These are phyloP conservation scores for Arthroderma sp. DNA, from an alignment of 2,329 filamentous ascomycete species.

Conservation along the genomic window DNA sequence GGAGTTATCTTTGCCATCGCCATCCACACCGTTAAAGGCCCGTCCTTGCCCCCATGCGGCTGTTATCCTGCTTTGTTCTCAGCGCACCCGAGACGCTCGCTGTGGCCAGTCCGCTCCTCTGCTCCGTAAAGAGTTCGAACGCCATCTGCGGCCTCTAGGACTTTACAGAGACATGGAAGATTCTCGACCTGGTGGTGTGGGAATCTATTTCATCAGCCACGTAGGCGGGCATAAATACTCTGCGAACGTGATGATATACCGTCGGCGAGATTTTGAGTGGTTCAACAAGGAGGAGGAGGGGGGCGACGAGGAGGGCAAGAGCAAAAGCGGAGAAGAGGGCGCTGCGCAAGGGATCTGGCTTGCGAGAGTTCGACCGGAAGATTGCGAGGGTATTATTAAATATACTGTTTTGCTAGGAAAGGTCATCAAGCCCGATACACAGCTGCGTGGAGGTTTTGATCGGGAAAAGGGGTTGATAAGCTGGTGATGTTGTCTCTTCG, in stretches of 20 bases:
- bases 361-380: constrained; percentile 68
- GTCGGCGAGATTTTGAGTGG: constrained; percentile 39
- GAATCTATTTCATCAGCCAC: constrained; percentile 92
- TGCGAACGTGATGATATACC: constrained; percentile 88
- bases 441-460: constrained; percentile 86
- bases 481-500: constrained; percentile 46
- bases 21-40: constrained; percentile 35
- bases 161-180: constrained; percentile 80
- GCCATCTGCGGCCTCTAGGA: constrained; percentile 72
- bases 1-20: constrained; percentile 7
- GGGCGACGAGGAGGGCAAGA: constrained; percentile 21
- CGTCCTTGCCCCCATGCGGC: constrained; percentile 68
- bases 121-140: constrained; percentile 74
- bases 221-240: constrained; percentile 94
- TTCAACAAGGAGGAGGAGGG: constrained; percentile 14
- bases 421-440: constrained; percentile 74
- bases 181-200: constrained; percentile 77
- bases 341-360: constrained; percentile 90
- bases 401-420: constrained; percentile 90
- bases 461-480: constrained; percentile 65
- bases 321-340: constrained; percentile 29
- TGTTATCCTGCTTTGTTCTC: constrained; percentile 85
- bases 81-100: constrained; percentile 83
- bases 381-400: constrained; percentile 82
- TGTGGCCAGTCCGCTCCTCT: constrained; percentile 90